phyloP scores from a whole-genome alignment of 2,329 filamentous ascomycete genomes.

The Lasiodiplodia citricola region DNA sequence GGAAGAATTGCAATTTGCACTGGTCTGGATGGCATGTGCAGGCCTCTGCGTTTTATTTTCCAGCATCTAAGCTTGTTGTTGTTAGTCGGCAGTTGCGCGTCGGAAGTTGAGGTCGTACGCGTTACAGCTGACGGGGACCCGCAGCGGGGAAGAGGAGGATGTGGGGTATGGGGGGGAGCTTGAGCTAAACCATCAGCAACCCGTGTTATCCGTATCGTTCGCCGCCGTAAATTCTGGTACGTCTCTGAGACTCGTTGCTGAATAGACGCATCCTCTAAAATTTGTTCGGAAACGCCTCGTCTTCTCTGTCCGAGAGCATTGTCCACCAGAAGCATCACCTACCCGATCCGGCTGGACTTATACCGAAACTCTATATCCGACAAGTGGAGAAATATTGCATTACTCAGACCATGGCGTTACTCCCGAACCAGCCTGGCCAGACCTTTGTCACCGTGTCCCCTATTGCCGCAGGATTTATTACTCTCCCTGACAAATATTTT shows the following conservation, averaged over 20 bases:
- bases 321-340: neutral
- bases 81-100: constrained; percentile 16
- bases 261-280: neutral
- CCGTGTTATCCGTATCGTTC: constrained; percentile 3
- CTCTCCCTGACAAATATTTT: constrained; percentile 55
- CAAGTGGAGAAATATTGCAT: neutral
- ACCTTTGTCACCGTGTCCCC: constrained; percentile 40
- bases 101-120: neutral
- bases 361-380: neutral
- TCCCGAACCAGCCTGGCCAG: constrained; percentile 33
- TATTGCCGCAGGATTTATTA: constrained; percentile 46
- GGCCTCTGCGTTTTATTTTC: neutral
- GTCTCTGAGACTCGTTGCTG: neutral
- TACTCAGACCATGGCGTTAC: constrained; percentile 26
- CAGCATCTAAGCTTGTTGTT: neutral
- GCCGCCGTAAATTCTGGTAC: neutral
- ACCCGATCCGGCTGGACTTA: neutral
- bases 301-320: no score
- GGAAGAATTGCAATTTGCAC: neutral
- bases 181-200: neutral
- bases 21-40: neutral
- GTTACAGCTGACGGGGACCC: neutral
- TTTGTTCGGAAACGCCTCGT: neutral
- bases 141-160: constrained; percentile 13
- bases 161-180: constrained; percentile 6